Conservation (phyloP, 768 basidiomycete genomes). For the Pisolithus orientalis region DNA sequence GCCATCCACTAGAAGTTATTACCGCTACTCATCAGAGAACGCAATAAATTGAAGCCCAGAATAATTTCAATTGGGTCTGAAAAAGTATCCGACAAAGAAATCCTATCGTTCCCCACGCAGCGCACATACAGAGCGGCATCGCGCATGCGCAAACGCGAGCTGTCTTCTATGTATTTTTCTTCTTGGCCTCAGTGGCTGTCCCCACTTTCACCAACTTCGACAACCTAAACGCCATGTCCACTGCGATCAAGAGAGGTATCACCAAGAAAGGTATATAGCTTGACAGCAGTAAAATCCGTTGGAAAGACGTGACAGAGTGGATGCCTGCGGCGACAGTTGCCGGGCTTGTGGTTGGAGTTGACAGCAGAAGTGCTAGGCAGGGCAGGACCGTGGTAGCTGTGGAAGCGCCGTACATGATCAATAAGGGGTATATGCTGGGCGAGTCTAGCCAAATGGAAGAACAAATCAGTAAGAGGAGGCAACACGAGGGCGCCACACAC, state of each 20-base stretch:
- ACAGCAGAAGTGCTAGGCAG: slow-evolving; percentile 56
- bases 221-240: slow-evolving; percentile 59
- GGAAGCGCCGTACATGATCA: slow-evolving; percentile 71
- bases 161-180: slow-evolving; percentile 12
- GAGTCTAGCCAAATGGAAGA: slow-evolving; percentile 34
- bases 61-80: too few species aligned
- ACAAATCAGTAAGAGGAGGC: not conserved
- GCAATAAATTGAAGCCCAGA: too few species aligned
- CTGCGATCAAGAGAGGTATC: slow-evolving; percentile 61
- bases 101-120: too few species aligned
- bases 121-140: too few species aligned
- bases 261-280: slow-evolving; percentile 76
- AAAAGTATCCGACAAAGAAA: too few species aligned
- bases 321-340: slow-evolving; percentile 25
- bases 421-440: slow-evolving; percentile 49
- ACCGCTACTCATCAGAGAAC: too few species aligned
- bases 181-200: slow-evolving; percentile 7
- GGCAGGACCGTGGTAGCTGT: slow-evolving; percentile 74
- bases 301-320: slow-evolving; percentile 40
- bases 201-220: slow-evolving; percentile 25
- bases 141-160: too few species aligned
- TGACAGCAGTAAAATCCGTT: slow-evolving; percentile 51
- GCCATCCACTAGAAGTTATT: too few species aligned
- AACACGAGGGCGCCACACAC: slow-evolving; percentile 24
- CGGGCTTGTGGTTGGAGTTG: slow-evolving; percentile 38